phyloP scores from a whole-genome alignment of 2,329 filamentous ascomycete genomes.

The Scytalidium sp. region DNA sequence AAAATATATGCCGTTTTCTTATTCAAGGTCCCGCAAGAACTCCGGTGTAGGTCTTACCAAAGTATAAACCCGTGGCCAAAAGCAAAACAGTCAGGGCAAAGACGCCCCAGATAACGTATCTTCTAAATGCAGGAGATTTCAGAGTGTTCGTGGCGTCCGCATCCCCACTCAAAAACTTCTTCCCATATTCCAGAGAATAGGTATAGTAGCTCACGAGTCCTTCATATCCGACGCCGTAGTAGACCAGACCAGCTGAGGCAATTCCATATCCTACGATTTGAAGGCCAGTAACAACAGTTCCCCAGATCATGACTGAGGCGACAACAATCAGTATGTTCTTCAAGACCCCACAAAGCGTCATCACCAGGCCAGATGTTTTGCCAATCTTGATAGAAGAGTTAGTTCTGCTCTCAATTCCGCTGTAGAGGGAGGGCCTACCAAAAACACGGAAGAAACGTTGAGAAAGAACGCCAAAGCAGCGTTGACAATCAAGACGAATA shows the following conservation, averaged over 20 bases:
- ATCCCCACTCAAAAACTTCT: constrained; percentile 5
- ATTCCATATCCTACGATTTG: constrained; percentile 85
- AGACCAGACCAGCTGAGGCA: constrained; percentile 73
- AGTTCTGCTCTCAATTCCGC: constrained; percentile 5
- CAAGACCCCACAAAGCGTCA: constrained; percentile 83
- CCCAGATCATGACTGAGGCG: constrained; percentile 80
- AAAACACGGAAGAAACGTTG: constrained; percentile 82
- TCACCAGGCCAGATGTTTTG: constrained; percentile 81
- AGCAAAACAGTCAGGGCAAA: constrained; percentile 1
- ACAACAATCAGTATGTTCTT: constrained; percentile 83
- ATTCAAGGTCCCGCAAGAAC: background rate
- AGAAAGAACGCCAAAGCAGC: constrained; percentile 76
- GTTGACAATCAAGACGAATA: constrained; percentile 71
- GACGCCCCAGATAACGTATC: background rate
- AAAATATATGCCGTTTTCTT: background rate
- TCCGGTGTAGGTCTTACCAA: background rate
- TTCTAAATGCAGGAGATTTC: background rate
- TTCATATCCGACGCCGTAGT: constrained; percentile 50
- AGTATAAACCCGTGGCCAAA: constrained; percentile 1
- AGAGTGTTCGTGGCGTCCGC: background rate
- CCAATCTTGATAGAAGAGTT: constrained; percentile 61
- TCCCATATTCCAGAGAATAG: constrained; percentile 1
- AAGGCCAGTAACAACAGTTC: constrained; percentile 68
- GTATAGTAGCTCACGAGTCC: constrained; percentile 10
- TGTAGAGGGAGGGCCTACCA: constrained; percentile 54